phyloP scores from a whole-genome alignment of 1,284 basidiomycete genomes.

The Golubevia sp. region DNA sequence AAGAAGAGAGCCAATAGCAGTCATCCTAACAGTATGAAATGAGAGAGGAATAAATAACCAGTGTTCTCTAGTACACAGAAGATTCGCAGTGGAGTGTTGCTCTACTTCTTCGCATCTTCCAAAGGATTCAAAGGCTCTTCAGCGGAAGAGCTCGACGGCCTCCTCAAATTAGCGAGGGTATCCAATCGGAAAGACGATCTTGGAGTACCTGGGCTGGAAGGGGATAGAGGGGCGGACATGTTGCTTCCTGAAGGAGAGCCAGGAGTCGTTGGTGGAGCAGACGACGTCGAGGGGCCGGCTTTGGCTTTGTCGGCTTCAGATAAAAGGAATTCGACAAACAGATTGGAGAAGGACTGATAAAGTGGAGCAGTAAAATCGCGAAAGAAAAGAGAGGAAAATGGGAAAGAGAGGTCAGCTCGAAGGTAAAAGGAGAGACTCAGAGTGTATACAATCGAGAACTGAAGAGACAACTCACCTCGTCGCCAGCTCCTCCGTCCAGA shows the following conservation, averaged over 20 bases:
- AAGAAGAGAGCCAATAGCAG: too few species aligned
- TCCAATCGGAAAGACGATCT: neutral
- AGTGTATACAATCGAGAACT: neutral
- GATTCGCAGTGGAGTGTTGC: too few species aligned
- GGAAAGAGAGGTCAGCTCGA: neutral
- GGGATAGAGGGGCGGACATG: neutral
- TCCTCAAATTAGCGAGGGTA: neutral
- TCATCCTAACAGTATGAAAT: too few species aligned
- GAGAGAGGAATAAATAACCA: too few species aligned
- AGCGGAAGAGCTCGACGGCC: neutral
- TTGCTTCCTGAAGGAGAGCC: neutral
- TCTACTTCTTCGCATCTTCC: neutral
- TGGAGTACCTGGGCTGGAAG: neutral
- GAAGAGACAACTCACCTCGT: conserved; percentile 22
- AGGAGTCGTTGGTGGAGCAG: neutral
- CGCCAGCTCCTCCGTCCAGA: conserved; percentile 13
- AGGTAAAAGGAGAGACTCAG: neutral
- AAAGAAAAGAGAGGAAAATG: neutral
- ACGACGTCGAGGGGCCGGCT: neutral
- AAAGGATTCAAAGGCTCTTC: neutral
- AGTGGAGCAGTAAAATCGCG: too few species aligned
- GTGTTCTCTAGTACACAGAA: too few species aligned
- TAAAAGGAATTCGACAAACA: conserved; percentile 57
- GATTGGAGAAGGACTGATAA: conserved; percentile 44
- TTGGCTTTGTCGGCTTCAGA: conserved; percentile 40